Conservation (phyloP, 2,329 filamentous ascomycete species). For the Aciculosporium take region DNA sequence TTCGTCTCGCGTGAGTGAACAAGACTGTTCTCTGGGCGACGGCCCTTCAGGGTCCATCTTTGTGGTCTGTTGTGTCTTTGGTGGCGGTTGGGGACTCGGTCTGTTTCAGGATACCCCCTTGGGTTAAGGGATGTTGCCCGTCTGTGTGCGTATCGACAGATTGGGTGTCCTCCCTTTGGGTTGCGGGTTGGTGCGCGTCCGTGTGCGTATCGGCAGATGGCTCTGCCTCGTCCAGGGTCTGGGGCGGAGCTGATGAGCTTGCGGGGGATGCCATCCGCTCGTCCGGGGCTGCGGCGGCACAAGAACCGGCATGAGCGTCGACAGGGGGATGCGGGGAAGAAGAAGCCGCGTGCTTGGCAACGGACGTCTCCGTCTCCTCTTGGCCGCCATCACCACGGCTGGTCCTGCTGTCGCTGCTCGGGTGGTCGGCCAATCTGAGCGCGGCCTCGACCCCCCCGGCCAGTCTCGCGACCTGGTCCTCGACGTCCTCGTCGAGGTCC, state of each 20-base stretch:
- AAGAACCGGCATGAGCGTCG: neutral
- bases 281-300: neutral
- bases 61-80: too few species aligned
- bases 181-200: neutral
- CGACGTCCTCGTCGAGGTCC: constrained; percentile 18
- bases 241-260: neutral
- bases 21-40: too few species aligned
- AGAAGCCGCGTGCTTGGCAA: neutral
- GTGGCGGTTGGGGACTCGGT: neutral
- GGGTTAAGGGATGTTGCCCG: neutral
- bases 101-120: neutral
- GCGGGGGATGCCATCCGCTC: neutral
- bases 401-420: neutral
- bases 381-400: too few species aligned
- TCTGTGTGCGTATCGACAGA: neutral
- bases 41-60: too few species aligned
- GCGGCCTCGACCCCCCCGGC: constrained; percentile 21
- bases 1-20: too few species aligned
- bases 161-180: neutral
- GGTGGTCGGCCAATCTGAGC: constrained; percentile 18
- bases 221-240: neutral
- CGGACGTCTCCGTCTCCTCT: neutral
- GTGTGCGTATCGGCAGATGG: neutral
- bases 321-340: neutral
- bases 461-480: constrained; percentile 31